phyloP scores from a whole-genome alignment of 148 eudicot genomes.

The Cornus suecica region DNA sequence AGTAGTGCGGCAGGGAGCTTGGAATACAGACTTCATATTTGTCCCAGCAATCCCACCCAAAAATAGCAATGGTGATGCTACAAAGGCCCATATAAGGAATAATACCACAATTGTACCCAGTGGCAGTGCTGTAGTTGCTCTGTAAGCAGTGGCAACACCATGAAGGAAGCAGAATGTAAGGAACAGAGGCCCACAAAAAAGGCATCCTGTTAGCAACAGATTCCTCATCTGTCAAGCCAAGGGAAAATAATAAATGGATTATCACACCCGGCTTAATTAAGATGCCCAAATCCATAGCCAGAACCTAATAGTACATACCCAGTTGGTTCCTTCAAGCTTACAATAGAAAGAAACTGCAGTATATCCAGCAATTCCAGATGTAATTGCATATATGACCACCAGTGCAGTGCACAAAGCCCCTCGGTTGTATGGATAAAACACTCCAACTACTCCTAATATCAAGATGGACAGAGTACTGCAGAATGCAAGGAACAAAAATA shows the following conservation, averaged over 20 bases:
- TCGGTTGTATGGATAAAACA: conserved; percentile 24
- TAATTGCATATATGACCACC: conserved; percentile 17
- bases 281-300: background rate
- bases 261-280: background rate
- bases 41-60: conserved; percentile 17
- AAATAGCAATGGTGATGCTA: conserved; percentile 14
- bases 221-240: conserved; percentile 13
- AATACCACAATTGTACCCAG: conserved; percentile 8
- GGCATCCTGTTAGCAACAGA: conserved; percentile 12
- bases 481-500: background rate
- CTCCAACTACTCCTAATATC: conserved; percentile 16
- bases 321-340: conserved; percentile 28
- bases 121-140: conserved; percentile 15
- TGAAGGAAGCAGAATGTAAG: conserved; percentile 16
- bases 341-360: conserved; percentile 17
- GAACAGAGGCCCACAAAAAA: conserved; percentile 17
- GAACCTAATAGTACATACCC: conserved; percentile 17
- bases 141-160: conserved; percentile 4
- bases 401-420: conserved; percentile 19
- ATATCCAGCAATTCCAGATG: conserved; percentile 24
- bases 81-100: background rate
- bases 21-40: conserved; percentile 4
- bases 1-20: conserved; percentile 19
- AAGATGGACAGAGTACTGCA: conserved; percentile 15
- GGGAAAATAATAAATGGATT: background rate